Base-by-base conservation (phyloP, 2,329 filamentous ascomycete genomes). In the Alternaria sp. region DNA sequence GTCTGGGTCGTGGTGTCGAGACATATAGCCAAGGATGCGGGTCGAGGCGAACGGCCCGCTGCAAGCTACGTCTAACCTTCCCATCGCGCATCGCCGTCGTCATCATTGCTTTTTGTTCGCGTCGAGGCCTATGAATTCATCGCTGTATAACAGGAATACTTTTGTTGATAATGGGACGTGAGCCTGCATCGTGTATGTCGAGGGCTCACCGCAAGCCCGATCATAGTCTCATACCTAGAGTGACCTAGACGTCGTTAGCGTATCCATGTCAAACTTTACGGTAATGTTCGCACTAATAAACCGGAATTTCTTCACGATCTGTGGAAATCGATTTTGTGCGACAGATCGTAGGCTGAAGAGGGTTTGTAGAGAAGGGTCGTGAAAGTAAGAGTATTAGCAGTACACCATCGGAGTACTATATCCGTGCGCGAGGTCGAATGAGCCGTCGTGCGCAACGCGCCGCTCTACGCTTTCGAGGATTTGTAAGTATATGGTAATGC, bases 41-140 rank as follows among this genome's bases (percentile, higher is more conserved):
- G 30, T 52, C 49, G 49, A 52, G 49, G 49, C 49, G 49, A 52
- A 52, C 49, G 49, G 49, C 28, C 49, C 49, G 49, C 30, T 36
- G 49, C 30, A 51, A 32, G 49, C 49, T 47, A 51, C 49, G 19
- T 51, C 7, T 32, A 7, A 32, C 17, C 3, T 15, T 11, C 17
- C 28, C 49, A 32, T 51, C 49, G 49, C 49, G 49, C 28, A 40
- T 40, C 36, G 36, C 28, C 28, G 49, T 15, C 28, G 28, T 51
- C 49, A 51, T 36, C 11, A 8, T 51, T 51, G 49, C 49, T 51
- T 51, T 51, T 51, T 51, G 49, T 51, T n/a, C 17, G 17, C 2
- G 13, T n/a, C 5, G 26, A 51, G 21, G 49, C 5, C 28, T 36
- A 8, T 32, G 10, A 21, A 23, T 32, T 15, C 28, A 32, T 32